Evolutionary conservation across 2,329 filamentous ascomycete species (phyloP), one percentile per base, ranked within the genome.

Genomic region (Hortaea sp.): DNA sequence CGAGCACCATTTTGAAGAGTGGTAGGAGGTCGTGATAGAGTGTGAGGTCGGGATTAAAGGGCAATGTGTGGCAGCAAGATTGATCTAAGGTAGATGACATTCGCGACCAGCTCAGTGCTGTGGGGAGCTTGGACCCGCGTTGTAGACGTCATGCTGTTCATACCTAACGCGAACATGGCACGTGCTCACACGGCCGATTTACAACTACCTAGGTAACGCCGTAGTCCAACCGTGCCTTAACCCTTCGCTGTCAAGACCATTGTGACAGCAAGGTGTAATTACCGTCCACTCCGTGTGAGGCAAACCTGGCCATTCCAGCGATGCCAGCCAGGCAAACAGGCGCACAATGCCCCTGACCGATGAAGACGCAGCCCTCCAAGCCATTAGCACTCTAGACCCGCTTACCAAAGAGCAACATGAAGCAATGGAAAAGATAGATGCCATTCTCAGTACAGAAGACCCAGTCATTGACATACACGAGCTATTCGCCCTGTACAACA

Each of bases 401-500:
- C 60, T 63, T 9, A 62, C 65, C 5, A 29, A 51, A 29, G 61
- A 62, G 42, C 68, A 69, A 50, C 48, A 57, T 30, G 49, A 57
- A 1, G 65, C 67, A 5, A 49, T 60, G 30, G 44, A 49, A 1
- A 53, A 61, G n/a, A 61, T 71, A 53, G 60, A 63, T 31, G 48
- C 43, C n/a, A 63, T 71, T 28, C 49, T 71, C n/a, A 46, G 55
- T 27, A 56, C 51, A 6, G 57, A 56, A 29, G 60, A 64, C 37
- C 66, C 68, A 1, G 66, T 68, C 46, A 63, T 68, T 20, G 62
- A 70, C 48, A 56, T 70, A 13, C 64, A 68, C 40, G 56, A 64
- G 45, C 63, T 70, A 5, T 69, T 70, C 47, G 53, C 48, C 10
- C 57, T 65, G 44, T 71, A 68, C 53, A 61, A 69, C 50, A 56